These are phyloP conservation scores for Dothideomycetes sp. DNA, from an alignment of 2,329 filamentous ascomycete species.

Conservation along the genomic window DNA sequence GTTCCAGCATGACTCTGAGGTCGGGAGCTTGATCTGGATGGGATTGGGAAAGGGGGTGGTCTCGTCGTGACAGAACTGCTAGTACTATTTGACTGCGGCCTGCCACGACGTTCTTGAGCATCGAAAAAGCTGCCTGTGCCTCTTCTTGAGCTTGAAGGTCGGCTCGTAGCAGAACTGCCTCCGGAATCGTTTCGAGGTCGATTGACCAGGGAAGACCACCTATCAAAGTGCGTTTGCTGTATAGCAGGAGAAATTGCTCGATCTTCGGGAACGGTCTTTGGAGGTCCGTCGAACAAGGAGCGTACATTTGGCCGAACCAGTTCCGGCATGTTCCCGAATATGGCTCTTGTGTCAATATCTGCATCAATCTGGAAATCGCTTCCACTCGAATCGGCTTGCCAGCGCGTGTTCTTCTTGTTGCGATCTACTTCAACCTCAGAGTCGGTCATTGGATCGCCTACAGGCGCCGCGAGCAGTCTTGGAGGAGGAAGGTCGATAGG, in stretches of 20 bases:
- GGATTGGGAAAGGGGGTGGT: slow-evolving; percentile 81
- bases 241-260: slow-evolving; percentile 27
- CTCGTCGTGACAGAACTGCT: slow-evolving; percentile 33
- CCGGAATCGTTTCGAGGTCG: slow-evolving; percentile 1
- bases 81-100: slow-evolving; percentile 51
- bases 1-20: slow-evolving; percentile 59
- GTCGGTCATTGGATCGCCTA: too few species aligned
- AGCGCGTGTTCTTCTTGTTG: too few species aligned
- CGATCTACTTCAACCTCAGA: too few species aligned
- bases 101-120: neutral
- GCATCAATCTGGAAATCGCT: slow-evolving; percentile 20
- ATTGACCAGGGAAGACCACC: neutral
- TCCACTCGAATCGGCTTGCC: slow-evolving; percentile 20
- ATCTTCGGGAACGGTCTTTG: slow-evolving; percentile 27
- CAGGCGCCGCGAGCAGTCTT: slow-evolving; percentile 1
- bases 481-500: slow-evolving; percentile 5
- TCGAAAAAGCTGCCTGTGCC: slow-evolving; percentile 2
- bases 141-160: slow-evolving; percentile 1
- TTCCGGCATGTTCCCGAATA: slow-evolving; percentile 21
- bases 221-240: neutral
- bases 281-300: slow-evolving; percentile 18
- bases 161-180: slow-evolving; percentile 1
- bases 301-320: slow-evolving; percentile 10
- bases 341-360: slow-evolving; percentile 19
- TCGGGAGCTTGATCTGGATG: slow-evolving; percentile 77